Conservation (phyloP, 2,329 filamentous ascomycete species). For the Aplosporella prunicola region DNA sequence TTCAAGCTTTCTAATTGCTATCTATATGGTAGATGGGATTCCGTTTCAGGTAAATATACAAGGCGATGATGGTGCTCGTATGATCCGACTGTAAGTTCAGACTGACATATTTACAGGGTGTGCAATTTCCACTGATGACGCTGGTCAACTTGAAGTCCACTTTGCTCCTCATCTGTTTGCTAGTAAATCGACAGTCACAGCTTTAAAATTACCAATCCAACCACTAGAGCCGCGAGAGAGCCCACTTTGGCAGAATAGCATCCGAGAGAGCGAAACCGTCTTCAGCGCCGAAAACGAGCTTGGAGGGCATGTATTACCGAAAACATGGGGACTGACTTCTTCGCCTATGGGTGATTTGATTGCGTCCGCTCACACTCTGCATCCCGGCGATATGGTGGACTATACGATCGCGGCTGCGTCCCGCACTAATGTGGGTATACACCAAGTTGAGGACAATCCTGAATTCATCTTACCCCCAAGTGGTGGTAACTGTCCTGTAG, state of each 20-base stretch:
- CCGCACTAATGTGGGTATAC: conserved; percentile 14
- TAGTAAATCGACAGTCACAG: conserved; percentile 22
- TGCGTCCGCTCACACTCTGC: conserved; percentile 42
- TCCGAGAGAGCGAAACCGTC: conserved; percentile 26
- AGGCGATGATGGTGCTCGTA: not conserved
- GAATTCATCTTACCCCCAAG: conserved; percentile 6
- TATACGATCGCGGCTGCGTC: conserved; percentile 43
- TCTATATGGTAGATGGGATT: conserved; percentile 35
- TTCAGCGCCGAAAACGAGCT: conserved; percentile 44
- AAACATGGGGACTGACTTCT: conserved; percentile 44
- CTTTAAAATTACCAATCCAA: conserved; percentile 19
- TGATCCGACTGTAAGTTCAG: not conserved
- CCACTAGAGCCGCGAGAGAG: conserved; percentile 6
- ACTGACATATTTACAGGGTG: conserved; percentile 20
- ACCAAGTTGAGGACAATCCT: not conserved
- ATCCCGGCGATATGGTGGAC: conserved; percentile 49
- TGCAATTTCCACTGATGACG: conserved; percentile 14
- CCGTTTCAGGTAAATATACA: conserved; percentile 22
- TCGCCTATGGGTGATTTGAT: conserved; percentile 39
- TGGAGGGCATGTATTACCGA: conserved; percentile 39
- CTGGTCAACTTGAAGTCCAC: conserved; percentile 21
- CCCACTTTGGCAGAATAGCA: conserved; percentile 33
- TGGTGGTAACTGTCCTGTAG: conserved; percentile 9
- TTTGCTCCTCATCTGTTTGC: conserved; percentile 30
- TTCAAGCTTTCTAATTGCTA: conserved; percentile 19